Conservation (phyloP, 2,329 filamentous ascomycete genomes). For the Dactylellina haptotyla region DNA sequence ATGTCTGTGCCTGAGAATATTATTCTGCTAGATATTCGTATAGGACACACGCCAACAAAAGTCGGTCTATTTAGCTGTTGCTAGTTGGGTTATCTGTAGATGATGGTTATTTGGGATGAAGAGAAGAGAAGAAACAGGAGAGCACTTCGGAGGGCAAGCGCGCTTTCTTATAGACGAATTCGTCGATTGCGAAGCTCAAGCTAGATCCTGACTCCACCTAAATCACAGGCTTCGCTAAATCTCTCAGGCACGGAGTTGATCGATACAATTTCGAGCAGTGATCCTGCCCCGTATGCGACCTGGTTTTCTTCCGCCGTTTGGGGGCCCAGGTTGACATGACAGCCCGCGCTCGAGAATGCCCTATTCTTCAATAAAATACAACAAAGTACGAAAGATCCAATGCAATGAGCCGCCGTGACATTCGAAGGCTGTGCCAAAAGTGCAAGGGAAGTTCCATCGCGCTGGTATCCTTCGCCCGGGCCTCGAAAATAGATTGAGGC, state of each 20-base stretch:
- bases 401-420: too few relatives aligned
- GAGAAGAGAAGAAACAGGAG: slow-evolving; percentile 11
- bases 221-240: background rate
- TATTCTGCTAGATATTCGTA: too few relatives aligned
- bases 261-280: slow-evolving; percentile 3
- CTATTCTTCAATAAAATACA: too few relatives aligned
- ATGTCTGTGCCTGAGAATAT: too few relatives aligned
- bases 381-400: too few relatives aligned
- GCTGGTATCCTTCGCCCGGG: too few relatives aligned
- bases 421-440: too few relatives aligned
- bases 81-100: background rate
- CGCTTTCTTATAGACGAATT: slow-evolving; percentile 32
- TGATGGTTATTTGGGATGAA: slow-evolving; percentile 13
- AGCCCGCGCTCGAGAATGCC: too few relatives aligned
- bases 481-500: too few relatives aligned
- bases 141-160: slow-evolving; percentile 5
- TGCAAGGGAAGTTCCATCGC: too few relatives aligned
- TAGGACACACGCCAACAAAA: background rate
- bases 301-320: background rate
- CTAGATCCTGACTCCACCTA: background rate
- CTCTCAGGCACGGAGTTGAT: background rate
- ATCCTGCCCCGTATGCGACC: too few relatives aligned
- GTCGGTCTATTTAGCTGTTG: background rate
- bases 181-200: background rate
- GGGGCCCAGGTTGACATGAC: background rate